Percentiles rank a stretch among this genome's conserved stretches.
Conservation (phyloP, 257 asterid species). For the Apocynum venetum region DNA sequence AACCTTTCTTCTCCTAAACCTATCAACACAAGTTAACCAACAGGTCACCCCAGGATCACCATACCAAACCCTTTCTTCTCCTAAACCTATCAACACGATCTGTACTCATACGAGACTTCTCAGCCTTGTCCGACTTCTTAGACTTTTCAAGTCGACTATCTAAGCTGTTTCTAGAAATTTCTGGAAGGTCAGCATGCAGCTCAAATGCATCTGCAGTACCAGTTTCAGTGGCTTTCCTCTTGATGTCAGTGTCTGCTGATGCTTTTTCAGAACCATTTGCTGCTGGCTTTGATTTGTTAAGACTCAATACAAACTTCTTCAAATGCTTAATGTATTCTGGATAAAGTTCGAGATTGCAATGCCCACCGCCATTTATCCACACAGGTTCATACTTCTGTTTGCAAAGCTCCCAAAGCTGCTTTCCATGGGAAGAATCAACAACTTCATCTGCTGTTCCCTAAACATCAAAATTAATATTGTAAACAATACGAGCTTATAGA, state of each 20-base stretch:
- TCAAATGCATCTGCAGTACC: conserved; percentile 42
- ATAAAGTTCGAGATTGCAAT: conserved; percentile 90
- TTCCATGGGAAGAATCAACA: conserved; percentile 88
- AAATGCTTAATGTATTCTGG: conserved; percentile 88
- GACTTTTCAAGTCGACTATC: conserved; percentile 91
- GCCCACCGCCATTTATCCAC: conserved; percentile 92
- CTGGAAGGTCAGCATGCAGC: conserved; percentile 59
- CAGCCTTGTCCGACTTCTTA: conserved; percentile 74
- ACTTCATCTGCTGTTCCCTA: conserved; percentile 95
- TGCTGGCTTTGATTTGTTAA: conserved; percentile 65
- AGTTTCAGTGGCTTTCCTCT: conserved; percentile 42
- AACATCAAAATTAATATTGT: conserved; percentile 7
- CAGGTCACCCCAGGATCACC: conserved; percentile 39
- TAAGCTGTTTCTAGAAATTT: conserved; percentile 84
- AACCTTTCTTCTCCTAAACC: conserved; percentile 79
- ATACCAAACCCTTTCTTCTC: conserved; percentile 75
- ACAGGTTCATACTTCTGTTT: conserved; percentile 80
- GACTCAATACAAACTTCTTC: conserved; percentile 69
- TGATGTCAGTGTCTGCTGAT: conserved; percentile 35
- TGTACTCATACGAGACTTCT: conserved; percentile 88
- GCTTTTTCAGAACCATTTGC: conserved; percentile 43
- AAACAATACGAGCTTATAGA: neutral
- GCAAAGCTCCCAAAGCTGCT: conserved; percentile 87
- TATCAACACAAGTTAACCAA: conserved; percentile 46
- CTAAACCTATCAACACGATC: conserved; percentile 82